Evolutionary conservation across 2,329 filamentous ascomycete genomes (phyloP).

Genomic region (Aspergillus chevalieri): DNA sequence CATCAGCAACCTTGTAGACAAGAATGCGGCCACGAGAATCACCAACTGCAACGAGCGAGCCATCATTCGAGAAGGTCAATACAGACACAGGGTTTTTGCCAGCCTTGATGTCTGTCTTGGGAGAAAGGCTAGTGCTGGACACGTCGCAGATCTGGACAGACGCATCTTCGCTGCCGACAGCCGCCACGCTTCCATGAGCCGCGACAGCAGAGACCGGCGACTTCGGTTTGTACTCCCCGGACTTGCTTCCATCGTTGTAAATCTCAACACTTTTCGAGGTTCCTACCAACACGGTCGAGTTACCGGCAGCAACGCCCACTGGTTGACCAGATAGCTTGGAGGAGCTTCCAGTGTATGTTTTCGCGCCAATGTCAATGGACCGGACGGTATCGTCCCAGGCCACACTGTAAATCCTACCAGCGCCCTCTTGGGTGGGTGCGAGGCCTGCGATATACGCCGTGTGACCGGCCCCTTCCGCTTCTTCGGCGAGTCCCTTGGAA

Average conservation of each 20-base stretch:
- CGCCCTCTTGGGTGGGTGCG: slow-evolving; percentile 46
- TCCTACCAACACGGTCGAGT: slow-evolving; percentile 52
- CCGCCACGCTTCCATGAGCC: slow-evolving; percentile 60
- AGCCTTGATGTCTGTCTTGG: slow-evolving; percentile 56
- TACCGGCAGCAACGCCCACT: slow-evolving; percentile 59
- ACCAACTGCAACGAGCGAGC: slow-evolving; percentile 73
- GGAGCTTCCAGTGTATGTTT: slow-evolving; percentile 66
- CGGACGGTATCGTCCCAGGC: slow-evolving; percentile 93
- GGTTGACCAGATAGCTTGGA: slow-evolving; percentile 72
- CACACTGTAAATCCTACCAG: slow-evolving; percentile 68
- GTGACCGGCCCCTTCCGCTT: slow-evolving; percentile 73
- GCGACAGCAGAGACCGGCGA: slow-evolving; percentile 67
- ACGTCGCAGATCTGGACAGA: slow-evolving; percentile 67
- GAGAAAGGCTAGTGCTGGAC: slow-evolving; percentile 49
- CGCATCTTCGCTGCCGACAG: slow-evolving; percentile 70
- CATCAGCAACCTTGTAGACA: slow-evolving; percentile 64
- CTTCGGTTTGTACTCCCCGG: slow-evolving; percentile 55
- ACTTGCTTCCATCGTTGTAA: slow-evolving; percentile 52
- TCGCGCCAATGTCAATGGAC: slow-evolving; percentile 66
- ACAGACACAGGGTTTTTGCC: slow-evolving; percentile 68
- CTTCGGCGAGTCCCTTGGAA: slow-evolving; percentile 59
- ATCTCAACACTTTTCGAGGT: slow-evolving; percentile 55
- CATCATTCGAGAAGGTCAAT: slow-evolving; percentile 75
- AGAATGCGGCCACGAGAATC: slow-evolving; percentile 81
- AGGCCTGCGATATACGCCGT: slow-evolving; percentile 81